Evolutionary conservation across 176 grass and related monocot species (phyloP).

Genomic region (Bonia amplexicaulis): DNA sequence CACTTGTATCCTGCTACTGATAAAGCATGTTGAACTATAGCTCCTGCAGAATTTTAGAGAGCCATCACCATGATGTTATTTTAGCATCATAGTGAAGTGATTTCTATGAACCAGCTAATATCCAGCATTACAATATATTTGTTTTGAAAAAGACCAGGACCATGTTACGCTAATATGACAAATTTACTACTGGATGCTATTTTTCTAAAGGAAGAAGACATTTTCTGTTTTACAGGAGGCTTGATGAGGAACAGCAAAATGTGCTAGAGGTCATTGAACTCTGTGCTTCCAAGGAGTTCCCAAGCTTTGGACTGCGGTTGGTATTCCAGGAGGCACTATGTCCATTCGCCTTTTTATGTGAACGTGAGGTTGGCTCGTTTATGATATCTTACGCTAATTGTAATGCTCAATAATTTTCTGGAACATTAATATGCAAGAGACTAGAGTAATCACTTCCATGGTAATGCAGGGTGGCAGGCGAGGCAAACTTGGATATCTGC

Average conservation of each 20-base stretch:
- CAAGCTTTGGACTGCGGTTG: slow-evolving; percentile 64
- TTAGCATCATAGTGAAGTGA: neutral
- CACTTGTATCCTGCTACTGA: neutral
- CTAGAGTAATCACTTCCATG: slow-evolving; percentile 18
- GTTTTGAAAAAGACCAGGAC: neutral
- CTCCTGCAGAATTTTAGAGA: neutral
- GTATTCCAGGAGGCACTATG: slow-evolving; percentile 72
- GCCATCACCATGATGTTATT: neutral
- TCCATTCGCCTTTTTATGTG: slow-evolving; percentile 70
- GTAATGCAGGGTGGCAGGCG: slow-evolving; percentile 47
- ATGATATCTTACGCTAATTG: slow-evolving; percentile 13
- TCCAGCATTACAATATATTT: neutral
- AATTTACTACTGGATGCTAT: neutral
- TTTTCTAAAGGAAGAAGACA: slow-evolving; percentile 15
- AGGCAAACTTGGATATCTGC: slow-evolving; percentile 49
- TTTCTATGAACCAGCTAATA: neutral
- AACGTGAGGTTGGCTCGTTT: slow-evolving; percentile 56
- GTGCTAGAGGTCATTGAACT: slow-evolving; percentile 69
- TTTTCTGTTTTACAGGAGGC: slow-evolving; percentile 57
- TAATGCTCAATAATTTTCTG: slow-evolving; percentile 5
- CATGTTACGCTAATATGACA: neutral
- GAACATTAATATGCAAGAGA: neutral
- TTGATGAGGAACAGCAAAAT: slow-evolving; percentile 75
- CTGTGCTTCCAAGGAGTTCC: slow-evolving; percentile 54
- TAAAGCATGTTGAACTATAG: neutral